Evolutionary conservation across 2,329 filamentous ascomycete genomes (phyloP).

Genomic region (Cercospora beticola): DNA sequence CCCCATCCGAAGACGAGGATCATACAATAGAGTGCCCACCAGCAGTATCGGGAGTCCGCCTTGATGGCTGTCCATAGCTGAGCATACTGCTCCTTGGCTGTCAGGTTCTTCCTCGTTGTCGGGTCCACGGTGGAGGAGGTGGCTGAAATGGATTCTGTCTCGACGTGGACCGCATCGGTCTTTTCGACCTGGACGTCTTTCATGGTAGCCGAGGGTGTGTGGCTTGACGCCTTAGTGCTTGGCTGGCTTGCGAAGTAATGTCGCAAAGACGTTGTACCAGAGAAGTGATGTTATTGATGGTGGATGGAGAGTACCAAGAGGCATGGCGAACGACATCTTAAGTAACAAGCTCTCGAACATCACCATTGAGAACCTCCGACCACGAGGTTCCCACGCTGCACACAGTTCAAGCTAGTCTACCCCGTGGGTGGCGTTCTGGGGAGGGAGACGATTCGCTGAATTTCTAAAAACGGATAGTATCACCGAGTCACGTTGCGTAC

Average conservation of each 20-base stretch:
- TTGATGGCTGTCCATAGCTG: slow-evolving; percentile 32
- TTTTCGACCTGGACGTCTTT: slow-evolving; percentile 22
- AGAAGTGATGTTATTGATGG: neutral
- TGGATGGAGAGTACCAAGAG: slow-evolving; percentile 1
- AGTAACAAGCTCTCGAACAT: neutral
- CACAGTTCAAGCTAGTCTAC: neutral
- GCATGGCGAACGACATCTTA: slow-evolving; percentile 11
- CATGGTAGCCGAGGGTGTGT: slow-evolving; percentile 13
- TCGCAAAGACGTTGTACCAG: neutral
- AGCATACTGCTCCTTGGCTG: slow-evolving; percentile 29
- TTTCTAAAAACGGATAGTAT: neutral
- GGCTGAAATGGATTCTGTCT: slow-evolving; percentile 19
- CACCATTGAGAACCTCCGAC: neutral
- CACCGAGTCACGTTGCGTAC: neutral
- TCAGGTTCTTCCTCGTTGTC: slow-evolving; percentile 22
- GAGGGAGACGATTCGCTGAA: neutral
- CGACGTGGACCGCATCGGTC: slow-evolving; percentile 19
- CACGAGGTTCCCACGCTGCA: neutral
- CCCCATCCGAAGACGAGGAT: slow-evolving; percentile 41
- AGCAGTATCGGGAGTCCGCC: slow-evolving; percentile 29
- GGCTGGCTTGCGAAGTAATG: neutral
- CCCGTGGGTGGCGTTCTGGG: slow-evolving; percentile 4
- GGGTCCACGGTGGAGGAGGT: slow-evolving; percentile 18
- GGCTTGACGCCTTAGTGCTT: neutral
- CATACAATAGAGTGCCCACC: slow-evolving; percentile 30